A percentile compares a stretch with the other conserved stretches of the same genome.
These are phyloP conservation scores for Trichoderma breve DNA, from an alignment of 2,329 filamentous ascomycete species.

Conservation along the genomic window DNA sequence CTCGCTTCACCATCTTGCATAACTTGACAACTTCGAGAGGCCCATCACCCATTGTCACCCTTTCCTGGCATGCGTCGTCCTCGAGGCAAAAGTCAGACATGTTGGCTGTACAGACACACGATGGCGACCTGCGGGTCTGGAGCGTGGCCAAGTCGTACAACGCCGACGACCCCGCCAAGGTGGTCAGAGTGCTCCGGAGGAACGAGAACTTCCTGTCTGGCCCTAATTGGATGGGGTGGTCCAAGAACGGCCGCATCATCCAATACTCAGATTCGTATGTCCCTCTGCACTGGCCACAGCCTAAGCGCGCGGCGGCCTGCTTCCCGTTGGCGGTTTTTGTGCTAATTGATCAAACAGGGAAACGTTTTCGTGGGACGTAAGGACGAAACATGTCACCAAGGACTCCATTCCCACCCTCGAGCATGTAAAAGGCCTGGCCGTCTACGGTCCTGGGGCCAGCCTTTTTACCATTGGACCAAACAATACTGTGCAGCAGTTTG, in stretches of 20 bases:
- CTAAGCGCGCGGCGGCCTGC: slow-evolving; percentile 49
- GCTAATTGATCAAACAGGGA: slow-evolving; percentile 56
- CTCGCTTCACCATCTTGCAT: slow-evolving; percentile 90
- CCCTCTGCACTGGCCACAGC: slow-evolving; percentile 23
- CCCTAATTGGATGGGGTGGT: slow-evolving; percentile 97
- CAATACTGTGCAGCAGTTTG: slow-evolving; percentile 91
- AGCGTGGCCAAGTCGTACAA: slow-evolving; percentile 82
- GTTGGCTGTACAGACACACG: slow-evolving; percentile 87
- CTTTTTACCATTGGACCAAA: slow-evolving; percentile 88
- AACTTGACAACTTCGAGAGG: slow-evolving; percentile 80
- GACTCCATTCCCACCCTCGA: slow-evolving; percentile 84
- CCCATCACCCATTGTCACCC: slow-evolving; percentile 80
- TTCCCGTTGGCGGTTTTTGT: slow-evolving; percentile 22
- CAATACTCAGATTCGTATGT: slow-evolving; percentile 88
- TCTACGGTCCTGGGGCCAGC: slow-evolving; percentile 85
- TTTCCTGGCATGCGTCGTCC: slow-evolving; percentile 96
- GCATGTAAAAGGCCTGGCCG: slow-evolving; percentile 75
- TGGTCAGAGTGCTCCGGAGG: slow-evolving; percentile 82
- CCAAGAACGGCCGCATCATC: slow-evolving; percentile 93
- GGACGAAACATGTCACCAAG: slow-evolving; percentile 94
- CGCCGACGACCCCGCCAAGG: slow-evolving; percentile 73
- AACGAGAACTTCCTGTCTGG: slow-evolving; percentile 71
- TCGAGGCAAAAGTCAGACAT: slow-evolving; percentile 96
- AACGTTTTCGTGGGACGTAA: slow-evolving; percentile 93
- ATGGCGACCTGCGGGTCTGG: slow-evolving; percentile 93